phyloP scores from a whole-genome alignment of 2,329 filamentous ascomycete genomes.

The Myriangium duriaei region DNA sequence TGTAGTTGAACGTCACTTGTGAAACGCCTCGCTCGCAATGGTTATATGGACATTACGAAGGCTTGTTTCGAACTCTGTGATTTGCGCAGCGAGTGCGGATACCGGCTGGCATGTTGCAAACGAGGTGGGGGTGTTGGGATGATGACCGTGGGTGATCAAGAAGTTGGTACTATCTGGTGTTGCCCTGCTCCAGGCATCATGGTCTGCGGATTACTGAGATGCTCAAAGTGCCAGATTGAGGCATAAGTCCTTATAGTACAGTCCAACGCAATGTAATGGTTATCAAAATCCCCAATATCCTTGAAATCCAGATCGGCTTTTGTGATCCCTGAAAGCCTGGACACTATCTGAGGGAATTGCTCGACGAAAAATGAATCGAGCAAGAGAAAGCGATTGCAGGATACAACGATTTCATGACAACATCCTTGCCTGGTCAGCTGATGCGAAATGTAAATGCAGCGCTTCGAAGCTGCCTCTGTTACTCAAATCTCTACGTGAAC shows the following conservation, averaged over 20 bases:
- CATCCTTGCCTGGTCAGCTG: conserved; percentile 69
- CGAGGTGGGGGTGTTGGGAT: no score
- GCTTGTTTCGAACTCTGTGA: no score
- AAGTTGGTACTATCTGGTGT: conserved; percentile 64
- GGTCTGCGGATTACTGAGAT: conserved; percentile 58
- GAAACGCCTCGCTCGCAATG: no score
- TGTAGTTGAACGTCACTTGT: no score
- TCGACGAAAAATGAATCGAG: conserved; percentile 46
- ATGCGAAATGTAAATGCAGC: conserved; percentile 70
- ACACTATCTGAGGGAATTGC: not conserved
- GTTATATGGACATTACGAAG: no score
- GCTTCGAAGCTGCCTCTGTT: conserved; percentile 57
- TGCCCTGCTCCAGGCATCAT: conserved; percentile 59
- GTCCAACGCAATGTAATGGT: not conserved
- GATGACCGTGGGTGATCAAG: conserved; percentile 61
- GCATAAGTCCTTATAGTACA: no score
- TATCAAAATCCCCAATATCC: not conserved
- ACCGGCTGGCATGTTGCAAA: no score
- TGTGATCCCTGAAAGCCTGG: not conserved
- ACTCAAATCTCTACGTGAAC: conserved; percentile 78
- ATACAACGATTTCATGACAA: conserved; percentile 65
- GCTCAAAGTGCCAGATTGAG: conserved; percentile 28
- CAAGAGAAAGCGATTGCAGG: conserved; percentile 81
- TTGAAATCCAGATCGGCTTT: not conserved
- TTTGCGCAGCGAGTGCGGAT: no score